These are phyloP conservation scores for Diplodia sapinea DNA, from an alignment of 2,329 filamentous ascomycete genomes.

Conservation along the genomic window DNA sequence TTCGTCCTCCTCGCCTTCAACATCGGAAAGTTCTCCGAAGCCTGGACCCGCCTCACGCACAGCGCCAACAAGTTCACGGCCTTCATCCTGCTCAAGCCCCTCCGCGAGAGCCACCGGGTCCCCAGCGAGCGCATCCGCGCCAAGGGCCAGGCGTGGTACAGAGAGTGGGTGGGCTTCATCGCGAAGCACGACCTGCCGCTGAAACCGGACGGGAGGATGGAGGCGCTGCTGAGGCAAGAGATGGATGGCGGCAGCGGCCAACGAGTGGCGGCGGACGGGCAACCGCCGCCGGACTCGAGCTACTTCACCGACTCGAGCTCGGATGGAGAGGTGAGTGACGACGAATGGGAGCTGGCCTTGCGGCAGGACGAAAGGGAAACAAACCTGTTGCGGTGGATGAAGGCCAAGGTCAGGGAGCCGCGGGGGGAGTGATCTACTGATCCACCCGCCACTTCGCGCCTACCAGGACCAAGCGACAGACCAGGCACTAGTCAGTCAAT, in stretches of 20 bases:
- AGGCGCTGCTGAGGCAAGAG: neutral
- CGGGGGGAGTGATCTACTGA: too few species aligned
- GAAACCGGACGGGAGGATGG: slow-evolving; percentile 2
- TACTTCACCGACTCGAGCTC: neutral
- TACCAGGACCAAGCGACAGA: too few species aligned
- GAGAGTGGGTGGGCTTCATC: slow-evolving; percentile 9
- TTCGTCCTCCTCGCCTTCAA: slow-evolving; percentile 55
- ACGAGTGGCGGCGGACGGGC: too few species aligned
- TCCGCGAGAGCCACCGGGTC: neutral
- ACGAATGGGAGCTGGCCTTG: slow-evolving; percentile 1
- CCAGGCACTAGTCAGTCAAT: too few species aligned
- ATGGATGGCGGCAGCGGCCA: neutral
- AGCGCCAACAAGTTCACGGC: slow-evolving; percentile 1
- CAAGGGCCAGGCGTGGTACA: slow-evolving; percentile 4
- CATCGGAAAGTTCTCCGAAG: slow-evolving; percentile 46
- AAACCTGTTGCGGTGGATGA: neutral
- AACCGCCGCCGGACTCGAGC: too few species aligned
- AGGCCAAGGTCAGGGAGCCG: too few species aligned
- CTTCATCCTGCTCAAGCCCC: slow-evolving; percentile 11
- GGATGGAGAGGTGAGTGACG: neutral
- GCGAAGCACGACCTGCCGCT: slow-evolving; percentile 14
- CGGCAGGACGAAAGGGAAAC: slow-evolving; percentile 3
- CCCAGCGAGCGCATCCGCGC: neutral
- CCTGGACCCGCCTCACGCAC: slow-evolving; percentile 16
- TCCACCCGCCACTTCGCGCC: too few species aligned